phyloP scores from a whole-genome alignment of 495 filamentous ascomycete species.

The Talaromyces proteolyticus region DNA sequence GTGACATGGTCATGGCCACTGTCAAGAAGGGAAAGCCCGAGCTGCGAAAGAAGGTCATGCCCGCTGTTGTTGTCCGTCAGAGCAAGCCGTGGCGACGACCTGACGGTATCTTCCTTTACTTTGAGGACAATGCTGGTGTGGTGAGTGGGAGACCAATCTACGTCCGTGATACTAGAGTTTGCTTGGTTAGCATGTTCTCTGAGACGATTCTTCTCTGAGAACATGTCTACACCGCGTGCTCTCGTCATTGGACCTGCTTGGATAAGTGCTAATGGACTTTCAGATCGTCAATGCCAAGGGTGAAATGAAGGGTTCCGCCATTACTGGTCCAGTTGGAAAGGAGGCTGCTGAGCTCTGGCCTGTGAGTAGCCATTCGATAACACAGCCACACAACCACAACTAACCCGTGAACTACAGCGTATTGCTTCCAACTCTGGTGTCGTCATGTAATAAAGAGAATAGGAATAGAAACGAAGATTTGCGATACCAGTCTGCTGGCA shows the following conservation, averaged over 20 bases:
- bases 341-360: constrained; percentile 99
- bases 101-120: constrained; percentile 98
- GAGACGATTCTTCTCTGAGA: too few species aligned
- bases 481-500: constrained; percentile 9
- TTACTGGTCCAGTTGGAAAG: constrained; percentile 98
- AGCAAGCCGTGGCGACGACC: constrained; percentile 98
- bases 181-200: neutral
- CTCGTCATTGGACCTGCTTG: too few species aligned
- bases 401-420: constrained; percentile 54
- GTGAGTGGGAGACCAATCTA: too few species aligned
- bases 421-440: constrained; percentile 99
- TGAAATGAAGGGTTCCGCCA: constrained; percentile 99
- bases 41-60: constrained; percentile 99
- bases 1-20: constrained; percentile 99
- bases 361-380: constrained; percentile 46
- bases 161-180: neutral
- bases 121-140: constrained; percentile 99
- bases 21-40: constrained; percentile 99
- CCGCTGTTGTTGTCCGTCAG: constrained; percentile 95
- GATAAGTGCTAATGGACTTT: constrained; percentile 1
- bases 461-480: constrained; percentile 5
- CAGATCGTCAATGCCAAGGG: constrained; percentile 99
- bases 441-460: constrained; percentile 75
- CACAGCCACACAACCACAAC: constrained; percentile 5
- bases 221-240: too few species aligned